Conservation (phyloP, 805 yeast genomes). For the Myxozyma vanderwaltii region DNA sequence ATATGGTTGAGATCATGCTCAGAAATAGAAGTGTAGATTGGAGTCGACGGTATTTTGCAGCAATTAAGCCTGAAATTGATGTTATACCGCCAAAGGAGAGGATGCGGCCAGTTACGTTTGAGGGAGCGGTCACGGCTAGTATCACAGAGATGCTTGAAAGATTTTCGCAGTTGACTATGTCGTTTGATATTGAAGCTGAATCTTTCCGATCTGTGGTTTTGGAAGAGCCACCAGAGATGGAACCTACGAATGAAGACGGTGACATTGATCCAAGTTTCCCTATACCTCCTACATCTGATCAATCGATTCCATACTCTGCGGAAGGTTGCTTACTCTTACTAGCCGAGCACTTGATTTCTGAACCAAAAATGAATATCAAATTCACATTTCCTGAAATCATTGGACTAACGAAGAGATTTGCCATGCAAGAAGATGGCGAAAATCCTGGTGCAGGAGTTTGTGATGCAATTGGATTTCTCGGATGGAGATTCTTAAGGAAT, state of each 20-base stretch:
- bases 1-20: slow-evolving; percentile 49
- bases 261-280: slow-evolving; percentile 44
- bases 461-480: slow-evolving; percentile 44
- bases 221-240: slow-evolving; percentile 40
- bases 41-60: slow-evolving; percentile 42
- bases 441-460: slow-evolving; percentile 40
- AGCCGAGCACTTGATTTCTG: slow-evolving; percentile 40
- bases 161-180: slow-evolving; percentile 52
- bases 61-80: slow-evolving; percentile 40
- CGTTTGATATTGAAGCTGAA: slow-evolving; percentile 66
- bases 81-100: slow-evolving; percentile 36
- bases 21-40: slow-evolving; percentile 39
- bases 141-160: slow-evolving; percentile 46
- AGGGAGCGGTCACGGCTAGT: slow-evolving; percentile 33
- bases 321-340: slow-evolving; percentile 42
- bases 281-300: slow-evolving; percentile 22
- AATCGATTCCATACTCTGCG: slow-evolving; percentile 37
- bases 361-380: slow-evolving; percentile 12
- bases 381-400: slow-evolving; percentile 33
- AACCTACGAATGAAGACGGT: slow-evolving; percentile 44
- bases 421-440: slow-evolving; percentile 34
- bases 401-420: slow-evolving; percentile 32
- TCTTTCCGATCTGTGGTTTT: slow-evolving; percentile 47
- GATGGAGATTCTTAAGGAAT: slow-evolving; percentile 39
- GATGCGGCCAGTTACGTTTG: slow-evolving; percentile 37